Evolutionary conservation across 768 basidiomycete genomes (phyloP).

Genomic region (Leccinum rimulosum): DNA sequence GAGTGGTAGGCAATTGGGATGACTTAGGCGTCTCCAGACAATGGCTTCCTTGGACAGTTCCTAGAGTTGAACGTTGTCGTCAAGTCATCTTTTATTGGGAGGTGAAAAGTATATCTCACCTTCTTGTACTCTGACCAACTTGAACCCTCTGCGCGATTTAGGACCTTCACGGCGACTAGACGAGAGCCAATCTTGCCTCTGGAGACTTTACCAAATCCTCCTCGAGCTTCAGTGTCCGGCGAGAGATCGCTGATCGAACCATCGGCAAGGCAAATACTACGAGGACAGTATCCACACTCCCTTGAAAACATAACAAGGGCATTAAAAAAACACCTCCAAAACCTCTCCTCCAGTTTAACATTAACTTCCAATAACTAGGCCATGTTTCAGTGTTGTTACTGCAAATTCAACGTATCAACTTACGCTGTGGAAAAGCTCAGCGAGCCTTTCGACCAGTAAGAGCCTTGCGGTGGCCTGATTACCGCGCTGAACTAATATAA

Average conservation of each 20-base stretch:
- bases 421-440: slow-evolving; percentile 27
- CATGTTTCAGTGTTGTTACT: not conserved
- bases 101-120: slow-evolving; percentile 12
- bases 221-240: not conserved
- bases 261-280: slow-evolving; percentile 9
- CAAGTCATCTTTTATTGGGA: not conserved
- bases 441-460: slow-evolving; percentile 5
- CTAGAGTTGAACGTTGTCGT: slow-evolving; percentile 9
- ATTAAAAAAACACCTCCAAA: slow-evolving; percentile 17
- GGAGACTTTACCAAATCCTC: slow-evolving; percentile 24
- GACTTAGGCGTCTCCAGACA: slow-evolving; percentile 34
- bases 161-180: slow-evolving; percentile 30
- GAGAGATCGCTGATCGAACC: slow-evolving; percentile 9
- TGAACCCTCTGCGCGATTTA: not conserved
- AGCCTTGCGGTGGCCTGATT: too few relatives aligned
- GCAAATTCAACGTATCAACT: not conserved
- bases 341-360: slow-evolving; percentile 15
- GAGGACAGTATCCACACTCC: slow-evolving; percentile 19
- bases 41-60: slow-evolving; percentile 31
- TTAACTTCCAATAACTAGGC: slow-evolving; percentile 22
- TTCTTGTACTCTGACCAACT: slow-evolving; percentile 8
- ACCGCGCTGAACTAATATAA: not conserved
- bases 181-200: slow-evolving; percentile 18
- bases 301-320: slow-evolving; percentile 21
- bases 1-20: slow-evolving; percentile 37